These are phyloP conservation scores for Fusarium fracticaudum DNA, from an alignment of 2,329 filamentous ascomycete genomes.

Conservation along the genomic window DNA sequence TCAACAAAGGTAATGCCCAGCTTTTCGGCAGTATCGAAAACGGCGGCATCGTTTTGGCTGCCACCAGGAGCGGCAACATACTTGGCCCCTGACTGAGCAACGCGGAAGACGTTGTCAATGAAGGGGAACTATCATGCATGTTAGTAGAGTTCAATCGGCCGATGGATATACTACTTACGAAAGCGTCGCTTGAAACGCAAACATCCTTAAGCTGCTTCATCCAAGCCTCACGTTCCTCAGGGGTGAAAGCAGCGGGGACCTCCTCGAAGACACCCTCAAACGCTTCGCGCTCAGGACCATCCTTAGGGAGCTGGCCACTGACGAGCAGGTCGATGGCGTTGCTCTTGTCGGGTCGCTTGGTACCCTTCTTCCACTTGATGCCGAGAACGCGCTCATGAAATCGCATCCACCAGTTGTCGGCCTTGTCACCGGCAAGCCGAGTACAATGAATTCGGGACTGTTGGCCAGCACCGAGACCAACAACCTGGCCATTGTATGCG, in stretches of 20 bases:
- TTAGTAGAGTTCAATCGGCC: conserved; percentile 33
- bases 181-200: conserved; percentile 91
- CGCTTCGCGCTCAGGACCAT: conserved; percentile 82
- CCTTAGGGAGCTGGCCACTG: conserved; percentile 86
- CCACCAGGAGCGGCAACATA: conserved; percentile 95
- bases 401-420: conserved; percentile 99
- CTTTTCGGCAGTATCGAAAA: conserved; percentile 91
- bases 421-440: conserved; percentile 95
- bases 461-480: conserved; percentile 94
- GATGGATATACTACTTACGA: conserved; percentile 70
- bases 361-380: conserved; percentile 97
- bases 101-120: conserved; percentile 96
- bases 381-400: conserved; percentile 90
- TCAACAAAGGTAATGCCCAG: conserved; percentile 94
- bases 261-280: conserved; percentile 93
- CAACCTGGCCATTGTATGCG: conserved; percentile 89
- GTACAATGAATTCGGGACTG: conserved; percentile 99
- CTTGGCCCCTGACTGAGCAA: conserved; percentile 87
- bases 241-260: conserved; percentile 83
- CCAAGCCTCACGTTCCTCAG: conserved; percentile 88
- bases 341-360: conserved; percentile 96
- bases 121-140: conserved; percentile 81
- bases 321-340: conserved; percentile 97
- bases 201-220: conserved; percentile 83
- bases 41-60: conserved; percentile 83